Evolutionary conservation across 2,329 filamentous ascomycete species (phyloP).

Genomic region (Alternaria arborescens): DNA sequence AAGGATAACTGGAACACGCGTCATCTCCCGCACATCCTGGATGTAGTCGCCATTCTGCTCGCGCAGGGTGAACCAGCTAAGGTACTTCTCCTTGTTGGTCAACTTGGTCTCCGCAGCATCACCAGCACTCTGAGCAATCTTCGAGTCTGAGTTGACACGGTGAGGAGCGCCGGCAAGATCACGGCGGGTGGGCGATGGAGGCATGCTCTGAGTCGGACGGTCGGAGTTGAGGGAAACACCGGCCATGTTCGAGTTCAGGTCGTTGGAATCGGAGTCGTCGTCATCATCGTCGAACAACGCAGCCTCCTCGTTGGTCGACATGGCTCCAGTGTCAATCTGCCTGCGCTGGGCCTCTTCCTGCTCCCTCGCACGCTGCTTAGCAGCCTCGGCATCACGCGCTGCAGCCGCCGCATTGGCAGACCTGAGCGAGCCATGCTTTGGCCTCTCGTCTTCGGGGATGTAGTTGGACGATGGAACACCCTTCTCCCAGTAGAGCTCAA

Average conservation of each 20-base stretch:
- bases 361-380: conserved; percentile 82
- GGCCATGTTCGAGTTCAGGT: conserved; percentile 88
- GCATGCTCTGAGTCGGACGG: conserved; percentile 93
- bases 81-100: conserved; percentile 95
- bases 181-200: conserved; percentile 85
- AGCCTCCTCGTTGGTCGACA: conserved; percentile 90
- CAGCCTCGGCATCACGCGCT: conserved; percentile 81
- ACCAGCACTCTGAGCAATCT: conserved; percentile 72
- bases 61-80: conserved; percentile 85
- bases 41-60: conserved; percentile 96
- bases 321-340: conserved; percentile 93
- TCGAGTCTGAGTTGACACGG: conserved; percentile 93
- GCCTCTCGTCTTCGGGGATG: conserved; percentile 94
- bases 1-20: conserved; percentile 92
- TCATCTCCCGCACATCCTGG: conserved; percentile 98
- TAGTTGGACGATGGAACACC: conserved; percentile 95
- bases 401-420: conserved; percentile 78
- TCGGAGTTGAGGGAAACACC: conserved; percentile 85
- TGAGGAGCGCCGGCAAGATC: conserved; percentile 75
- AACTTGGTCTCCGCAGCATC: conserved; percentile 81
- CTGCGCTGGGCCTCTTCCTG: conserved; percentile 90
- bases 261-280: conserved; percentile 81
- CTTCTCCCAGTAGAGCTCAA: conserved; percentile 99
- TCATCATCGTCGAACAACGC: conserved; percentile 96
- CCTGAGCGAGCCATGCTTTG: conserved; percentile 79